These are phyloP conservation scores for Penicillium sp. DNA, from an alignment of 2,329 filamentous ascomycete genomes.

Conservation along the genomic window DNA sequence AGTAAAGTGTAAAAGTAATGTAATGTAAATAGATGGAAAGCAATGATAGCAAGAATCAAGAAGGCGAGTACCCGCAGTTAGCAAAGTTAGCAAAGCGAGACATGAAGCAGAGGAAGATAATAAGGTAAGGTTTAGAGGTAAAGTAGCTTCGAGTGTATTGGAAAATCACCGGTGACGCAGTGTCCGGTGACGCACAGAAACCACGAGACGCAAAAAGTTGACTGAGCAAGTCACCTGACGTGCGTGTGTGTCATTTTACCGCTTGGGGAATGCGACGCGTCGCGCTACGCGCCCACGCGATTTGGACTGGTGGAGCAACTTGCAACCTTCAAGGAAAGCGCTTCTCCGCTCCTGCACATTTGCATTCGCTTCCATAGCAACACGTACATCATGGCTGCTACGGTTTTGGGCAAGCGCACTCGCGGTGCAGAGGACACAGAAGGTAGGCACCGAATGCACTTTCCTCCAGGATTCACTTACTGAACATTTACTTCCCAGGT, in stretches of 20 bases:
- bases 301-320: neutral
- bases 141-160: neutral
- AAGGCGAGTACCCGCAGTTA: constrained; percentile 6
- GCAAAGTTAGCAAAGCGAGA: neutral
- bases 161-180: constrained; percentile 15
- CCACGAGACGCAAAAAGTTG: neutral
- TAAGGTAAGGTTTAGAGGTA: neutral
- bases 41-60: constrained; percentile 3
- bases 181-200: constrained; percentile 1
- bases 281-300: constrained; percentile 4
- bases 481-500: constrained; percentile 19
- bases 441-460: constrained; percentile 33
- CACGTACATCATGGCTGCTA: constrained; percentile 34
- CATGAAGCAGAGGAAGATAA: constrained; percentile 4
- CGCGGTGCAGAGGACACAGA: constrained; percentile 35
- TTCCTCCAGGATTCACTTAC: constrained; percentile 7
- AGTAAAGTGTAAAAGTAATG: neutral
- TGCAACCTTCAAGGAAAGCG: constrained; percentile 12
- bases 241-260: constrained; percentile 7
- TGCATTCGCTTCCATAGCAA: neutral
- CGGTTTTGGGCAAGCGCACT: constrained; percentile 44
- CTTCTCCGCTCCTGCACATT: constrained; percentile 17
- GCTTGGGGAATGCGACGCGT: constrained; percentile 15
- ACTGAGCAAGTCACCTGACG: too few species aligned
- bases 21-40: constrained; percentile 34